A percentile compares a stretch with the other conserved stretches of the same genome.
Evolutionary conservation across 1,139 yeast species (phyloP).

Genomic region (Saccharomycopsis hybrid): DNA sequence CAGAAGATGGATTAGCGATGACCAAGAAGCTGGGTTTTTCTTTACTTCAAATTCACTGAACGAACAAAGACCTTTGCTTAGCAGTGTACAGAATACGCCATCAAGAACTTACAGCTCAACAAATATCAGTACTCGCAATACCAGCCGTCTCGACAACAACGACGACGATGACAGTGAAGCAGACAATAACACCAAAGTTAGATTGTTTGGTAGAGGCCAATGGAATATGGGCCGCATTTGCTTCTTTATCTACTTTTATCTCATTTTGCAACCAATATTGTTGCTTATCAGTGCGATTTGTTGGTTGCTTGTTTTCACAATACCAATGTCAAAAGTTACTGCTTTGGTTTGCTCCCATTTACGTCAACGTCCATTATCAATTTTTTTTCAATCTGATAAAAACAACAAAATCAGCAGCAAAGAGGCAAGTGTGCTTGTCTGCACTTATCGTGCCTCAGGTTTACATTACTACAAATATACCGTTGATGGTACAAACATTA

Average conservation of each 20-base stretch:
- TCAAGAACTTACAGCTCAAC: no score
- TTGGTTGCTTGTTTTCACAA: slow-evolving; percentile 83
- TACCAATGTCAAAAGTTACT: slow-evolving; percentile 83
- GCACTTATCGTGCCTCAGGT: slow-evolving; percentile 92
- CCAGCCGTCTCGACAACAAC: no score
- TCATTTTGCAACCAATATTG: slow-evolving; percentile 63
- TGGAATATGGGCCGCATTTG: slow-evolving; percentile 84
- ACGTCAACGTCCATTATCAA: slow-evolving; percentile 85
- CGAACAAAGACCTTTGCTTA: slow-evolving; percentile 17
- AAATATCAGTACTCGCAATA: no score
- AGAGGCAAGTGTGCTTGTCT: slow-evolving; percentile 45
- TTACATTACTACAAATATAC: slow-evolving; percentile 92
- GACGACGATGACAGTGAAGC: slow-evolving; percentile 5
- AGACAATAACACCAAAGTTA: slow-evolving; percentile 31
- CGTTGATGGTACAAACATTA: slow-evolving; percentile 91
- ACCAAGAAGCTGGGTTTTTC: slow-evolving; percentile 34
- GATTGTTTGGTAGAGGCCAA: slow-evolving; percentile 87
- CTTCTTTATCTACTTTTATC: slow-evolving; percentile 70
- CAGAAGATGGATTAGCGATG: slow-evolving; percentile 81
- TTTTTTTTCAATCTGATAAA: slow-evolving; percentile 56
- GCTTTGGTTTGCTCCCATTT: slow-evolving; percentile 68
- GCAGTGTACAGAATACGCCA: no score
- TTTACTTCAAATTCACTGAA: slow-evolving; percentile 28
- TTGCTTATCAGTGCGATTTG: slow-evolving; percentile 50
- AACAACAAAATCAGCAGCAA: slow-evolving; percentile 27